A percentile compares a stretch with the other conserved stretches of the same genome.
phyloP scores from a whole-genome alignment of 306 rosid species.

The Medicago truncatula region DNA sequence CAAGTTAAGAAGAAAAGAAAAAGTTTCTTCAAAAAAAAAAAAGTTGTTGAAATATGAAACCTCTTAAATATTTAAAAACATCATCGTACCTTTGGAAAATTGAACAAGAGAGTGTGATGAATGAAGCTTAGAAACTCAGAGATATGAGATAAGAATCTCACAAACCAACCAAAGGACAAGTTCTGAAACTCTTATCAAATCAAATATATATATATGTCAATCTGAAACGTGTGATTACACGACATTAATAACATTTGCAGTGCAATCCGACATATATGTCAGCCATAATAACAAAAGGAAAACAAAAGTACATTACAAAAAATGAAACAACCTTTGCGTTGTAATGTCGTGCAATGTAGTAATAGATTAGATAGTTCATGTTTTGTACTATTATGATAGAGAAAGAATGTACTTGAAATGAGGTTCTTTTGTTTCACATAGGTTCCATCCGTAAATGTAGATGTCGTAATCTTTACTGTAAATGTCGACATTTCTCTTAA shows the following conservation, averaged over 20 bases:
- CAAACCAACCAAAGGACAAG: neutral
- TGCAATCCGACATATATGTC: neutral
- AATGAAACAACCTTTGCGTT: neutral
- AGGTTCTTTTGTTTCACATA: neutral
- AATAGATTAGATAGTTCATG: neutral
- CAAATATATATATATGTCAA: too few species aligned
- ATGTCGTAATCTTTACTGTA: neutral
- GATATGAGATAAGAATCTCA: slow-evolving; percentile 21
- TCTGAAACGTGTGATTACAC: neutral
- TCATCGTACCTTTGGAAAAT: slow-evolving; percentile 10
- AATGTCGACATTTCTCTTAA: neutral
- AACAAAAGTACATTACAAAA: slow-evolving; percentile 29
- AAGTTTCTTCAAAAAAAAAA: too few species aligned
- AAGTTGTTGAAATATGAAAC: too few species aligned
- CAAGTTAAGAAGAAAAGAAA: too few species aligned
- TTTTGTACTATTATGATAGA: neutral
- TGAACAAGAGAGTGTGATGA: neutral
- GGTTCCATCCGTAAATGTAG: neutral
- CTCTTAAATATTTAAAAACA: neutral
- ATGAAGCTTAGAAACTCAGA: neutral
- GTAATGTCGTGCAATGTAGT: slow-evolving; percentile 11
- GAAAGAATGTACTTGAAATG: neutral
- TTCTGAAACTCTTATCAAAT: neutral
- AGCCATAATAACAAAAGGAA: neutral
- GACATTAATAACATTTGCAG: neutral